A percentile compares a stretch with the other conserved stretches of the same genome.
phyloP scores from a whole-genome alignment of 106 monocot species.

The Xerophyta viscosa region DNA sequence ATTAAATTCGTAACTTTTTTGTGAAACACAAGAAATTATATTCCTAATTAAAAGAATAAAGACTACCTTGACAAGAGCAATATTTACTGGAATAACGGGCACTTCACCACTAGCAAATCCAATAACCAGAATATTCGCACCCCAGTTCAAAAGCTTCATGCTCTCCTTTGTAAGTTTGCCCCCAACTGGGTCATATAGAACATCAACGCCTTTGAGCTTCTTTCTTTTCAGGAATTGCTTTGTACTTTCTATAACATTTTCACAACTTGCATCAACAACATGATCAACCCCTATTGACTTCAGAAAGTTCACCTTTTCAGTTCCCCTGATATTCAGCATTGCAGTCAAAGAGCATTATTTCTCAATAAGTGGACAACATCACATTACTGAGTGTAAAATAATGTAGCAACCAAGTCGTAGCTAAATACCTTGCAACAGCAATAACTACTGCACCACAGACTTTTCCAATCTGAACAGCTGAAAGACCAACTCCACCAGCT shows the following conservation, averaged over 20 bases:
- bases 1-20: too few relatives aligned
- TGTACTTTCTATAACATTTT: conserved; percentile 58
- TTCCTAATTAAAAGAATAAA: background rate
- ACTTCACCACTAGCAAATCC: conserved; percentile 99
- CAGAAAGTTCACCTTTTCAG: conserved; percentile 64
- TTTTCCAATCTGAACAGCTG: conserved; percentile 97
- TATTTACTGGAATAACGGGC: conserved; percentile 93
- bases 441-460: conserved; percentile 90
- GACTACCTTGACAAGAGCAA: conserved; percentile 93
- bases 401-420: background rate
- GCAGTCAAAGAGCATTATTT: background rate
- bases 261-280: conserved; percentile 61
- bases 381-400: too few relatives aligned
- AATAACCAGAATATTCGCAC: conserved; percentile 89
- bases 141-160: conserved; percentile 94
- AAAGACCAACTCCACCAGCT: conserved; percentile 94
- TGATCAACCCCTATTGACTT: conserved; percentile 80
- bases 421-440: conserved; percentile 79
- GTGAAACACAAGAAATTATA: too few relatives aligned
- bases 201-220: conserved; percentile 86
- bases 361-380: background rate
- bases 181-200: conserved; percentile 96
- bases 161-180: conserved; percentile 76
- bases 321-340: conserved; percentile 52
- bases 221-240: conserved; percentile 61